Conservation (phyloP, 2,329 filamentous ascomycete species). For the Chrysosphaeria jannelii region DNA sequence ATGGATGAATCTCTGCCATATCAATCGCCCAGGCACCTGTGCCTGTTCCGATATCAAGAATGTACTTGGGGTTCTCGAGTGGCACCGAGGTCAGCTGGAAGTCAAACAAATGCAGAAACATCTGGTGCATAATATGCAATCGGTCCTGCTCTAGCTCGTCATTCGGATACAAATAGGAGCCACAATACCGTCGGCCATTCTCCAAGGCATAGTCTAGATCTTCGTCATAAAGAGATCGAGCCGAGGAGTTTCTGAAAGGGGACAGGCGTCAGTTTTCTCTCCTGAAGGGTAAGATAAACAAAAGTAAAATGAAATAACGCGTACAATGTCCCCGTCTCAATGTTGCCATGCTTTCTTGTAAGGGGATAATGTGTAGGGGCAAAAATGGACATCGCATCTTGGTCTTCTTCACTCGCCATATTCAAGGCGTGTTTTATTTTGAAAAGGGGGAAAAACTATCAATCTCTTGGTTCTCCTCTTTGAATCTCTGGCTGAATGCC, state of each 20-base stretch:
- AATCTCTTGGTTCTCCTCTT: no score
- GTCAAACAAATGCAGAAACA: constrained; percentile 8
- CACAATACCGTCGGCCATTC: constrained; percentile 27
- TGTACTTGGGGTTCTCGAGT: constrained; percentile 10
- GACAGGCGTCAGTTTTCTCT: background rate
- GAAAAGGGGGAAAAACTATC: no score
- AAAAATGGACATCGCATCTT: constrained; percentile 13
- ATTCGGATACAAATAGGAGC: constrained; percentile 27
- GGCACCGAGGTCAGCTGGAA: constrained; percentile 9
- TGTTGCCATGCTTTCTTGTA: no score
- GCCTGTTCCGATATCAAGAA: constrained; percentile 29
- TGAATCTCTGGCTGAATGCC: background rate
- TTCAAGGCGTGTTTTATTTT: no score
- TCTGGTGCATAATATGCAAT: constrained; percentile 9
- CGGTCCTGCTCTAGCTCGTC: constrained; percentile 20
- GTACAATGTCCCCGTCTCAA: no score
- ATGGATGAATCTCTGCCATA: constrained; percentile 21
- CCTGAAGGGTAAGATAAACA: background rate
- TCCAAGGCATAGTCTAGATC: constrained; percentile 18
- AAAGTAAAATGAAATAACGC: no score
- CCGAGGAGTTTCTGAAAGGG: constrained; percentile 7
- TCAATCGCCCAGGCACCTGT: constrained; percentile 21
- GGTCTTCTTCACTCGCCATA: constrained; percentile 4
- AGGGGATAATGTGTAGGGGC: constrained; percentile 12
- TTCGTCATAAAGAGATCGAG: constrained; percentile 8